Conservation (phyloP, 306 rosid species). For the Sechiopsis laciniata region DNA sequence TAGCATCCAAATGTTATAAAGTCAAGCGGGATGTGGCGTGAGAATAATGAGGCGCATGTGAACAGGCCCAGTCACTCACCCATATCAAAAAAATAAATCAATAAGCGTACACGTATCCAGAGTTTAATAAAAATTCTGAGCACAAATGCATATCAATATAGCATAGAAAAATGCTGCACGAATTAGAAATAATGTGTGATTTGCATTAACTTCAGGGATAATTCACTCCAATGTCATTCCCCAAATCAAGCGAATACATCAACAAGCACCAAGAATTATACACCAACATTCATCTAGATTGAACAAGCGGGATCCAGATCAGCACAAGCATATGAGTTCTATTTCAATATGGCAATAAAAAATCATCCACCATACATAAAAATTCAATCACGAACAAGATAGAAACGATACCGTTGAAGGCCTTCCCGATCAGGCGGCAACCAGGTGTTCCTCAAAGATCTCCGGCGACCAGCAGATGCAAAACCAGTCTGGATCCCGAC, state of each 20-base stretch:
- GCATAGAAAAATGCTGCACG: not conserved
- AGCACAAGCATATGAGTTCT: no score
- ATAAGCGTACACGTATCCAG: not conserved
- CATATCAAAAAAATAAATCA: no score
- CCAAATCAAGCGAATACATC: constrained; percentile 7
- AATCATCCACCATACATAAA: not conserved
- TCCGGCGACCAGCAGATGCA: constrained; percentile 66
- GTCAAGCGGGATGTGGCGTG: no score
- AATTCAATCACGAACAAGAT: not conserved
- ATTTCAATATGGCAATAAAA: not conserved
- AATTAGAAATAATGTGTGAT: not conserved
- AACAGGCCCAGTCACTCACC: no score
- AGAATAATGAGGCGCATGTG: no score
- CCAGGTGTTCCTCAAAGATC: constrained; percentile 77
- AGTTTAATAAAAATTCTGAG: not conserved
- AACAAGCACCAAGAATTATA: constrained; percentile 3
- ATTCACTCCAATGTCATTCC: not conserved
- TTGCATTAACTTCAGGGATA: not conserved
- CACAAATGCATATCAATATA: not conserved
- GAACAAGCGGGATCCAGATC: no score
- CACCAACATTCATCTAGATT: not conserved
- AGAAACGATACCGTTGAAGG: constrained; percentile 52
- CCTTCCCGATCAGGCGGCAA: constrained; percentile 72
- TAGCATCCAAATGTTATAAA: no score
- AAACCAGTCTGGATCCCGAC: constrained; percentile 88